phyloP scores from a whole-genome alignment of 31 red algal species.

The Asparagopsis taxiformis region DNA sequence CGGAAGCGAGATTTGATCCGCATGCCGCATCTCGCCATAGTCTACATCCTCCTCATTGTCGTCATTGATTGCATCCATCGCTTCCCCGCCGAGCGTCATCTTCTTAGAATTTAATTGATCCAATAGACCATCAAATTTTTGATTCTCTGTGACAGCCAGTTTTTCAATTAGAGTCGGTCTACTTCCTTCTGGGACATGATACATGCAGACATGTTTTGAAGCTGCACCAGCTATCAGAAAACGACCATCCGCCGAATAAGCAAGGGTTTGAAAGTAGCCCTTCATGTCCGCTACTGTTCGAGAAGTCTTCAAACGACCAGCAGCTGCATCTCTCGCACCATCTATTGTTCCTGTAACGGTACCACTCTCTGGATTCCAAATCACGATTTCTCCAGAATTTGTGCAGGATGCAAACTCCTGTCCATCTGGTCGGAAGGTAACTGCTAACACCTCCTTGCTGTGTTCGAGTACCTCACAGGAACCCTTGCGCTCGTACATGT shows the following conservation, averaged over 20 bases:
- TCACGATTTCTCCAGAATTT: constrained; percentile 69
- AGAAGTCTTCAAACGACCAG: constrained; percentile 48
- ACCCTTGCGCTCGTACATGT: constrained; percentile 81
- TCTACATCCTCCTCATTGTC: too few species aligned
- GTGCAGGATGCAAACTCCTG: constrained; percentile 74
- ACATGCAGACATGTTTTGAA: constrained; percentile 68
- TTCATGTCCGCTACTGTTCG: constrained; percentile 53
- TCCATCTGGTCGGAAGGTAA: constrained; percentile 86
- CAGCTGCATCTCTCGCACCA: constrained; percentile 75
- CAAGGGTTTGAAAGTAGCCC: constrained; percentile 55
- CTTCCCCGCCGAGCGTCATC: too few species aligned
- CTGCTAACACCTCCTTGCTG: constrained; percentile 83
- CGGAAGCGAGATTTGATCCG: too few species aligned
- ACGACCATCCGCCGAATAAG: constrained; percentile 86
- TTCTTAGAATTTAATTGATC: constrained; percentile 72
- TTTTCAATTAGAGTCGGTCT: constrained; percentile 49
- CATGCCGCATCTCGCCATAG: too few species aligned
- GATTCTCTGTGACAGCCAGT: constrained; percentile 60
- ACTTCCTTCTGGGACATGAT: constrained; percentile 51
- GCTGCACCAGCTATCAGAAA: constrained; percentile 86
- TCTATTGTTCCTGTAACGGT: constrained; percentile 78
- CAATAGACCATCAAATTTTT: constrained; percentile 73
- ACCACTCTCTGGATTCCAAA: constrained; percentile 77
- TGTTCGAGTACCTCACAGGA: constrained; percentile 66
- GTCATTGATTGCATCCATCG: too few species aligned